phyloP scores from a whole-genome alignment of 257 asterid species.

The Scutellaria baicalensis region DNA sequence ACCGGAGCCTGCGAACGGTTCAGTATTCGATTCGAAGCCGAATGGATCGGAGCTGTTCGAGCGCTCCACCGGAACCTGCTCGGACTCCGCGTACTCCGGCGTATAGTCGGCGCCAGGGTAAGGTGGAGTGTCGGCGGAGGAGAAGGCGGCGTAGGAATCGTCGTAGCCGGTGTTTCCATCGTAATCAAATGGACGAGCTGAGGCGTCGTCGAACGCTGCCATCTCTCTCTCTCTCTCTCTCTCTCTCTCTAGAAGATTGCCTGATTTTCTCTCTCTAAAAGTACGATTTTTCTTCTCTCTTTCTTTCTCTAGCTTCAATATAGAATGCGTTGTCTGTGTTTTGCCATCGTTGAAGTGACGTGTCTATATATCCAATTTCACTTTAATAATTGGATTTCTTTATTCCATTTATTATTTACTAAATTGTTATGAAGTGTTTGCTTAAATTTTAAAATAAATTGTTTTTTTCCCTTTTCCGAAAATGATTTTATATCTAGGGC shows the following conservation, averaged over 20 bases:
- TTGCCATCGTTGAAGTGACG: neutral
- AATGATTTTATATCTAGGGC: too few species aligned
- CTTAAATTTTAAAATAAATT: too few species aligned
- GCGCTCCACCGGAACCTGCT: slow-evolving; percentile 54
- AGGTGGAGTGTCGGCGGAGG: slow-evolving; percentile 60
- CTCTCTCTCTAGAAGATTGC: slow-evolving; percentile 3
- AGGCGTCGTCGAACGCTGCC: slow-evolving; percentile 55
- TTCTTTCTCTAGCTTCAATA: neutral
- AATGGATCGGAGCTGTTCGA: slow-evolving; percentile 71
- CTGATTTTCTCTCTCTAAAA: slow-evolving; percentile 11
- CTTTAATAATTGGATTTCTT: too few species aligned
- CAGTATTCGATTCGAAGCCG: slow-evolving; percentile 49
- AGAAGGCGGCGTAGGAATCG: slow-evolving; percentile 39
- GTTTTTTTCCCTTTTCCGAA: too few species aligned
- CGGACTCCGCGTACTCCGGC: slow-evolving; percentile 42
- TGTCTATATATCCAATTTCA: neutral
- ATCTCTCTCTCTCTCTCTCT: slow-evolving; percentile 16
- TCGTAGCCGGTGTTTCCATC: slow-evolving; percentile 49
- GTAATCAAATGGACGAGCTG: slow-evolving; percentile 54
- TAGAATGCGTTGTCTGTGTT: neutral
- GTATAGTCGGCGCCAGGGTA: slow-evolving; percentile 31
- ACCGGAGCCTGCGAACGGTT: slow-evolving; percentile 35
- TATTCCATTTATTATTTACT: too few species aligned
- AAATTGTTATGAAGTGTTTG: too few species aligned
- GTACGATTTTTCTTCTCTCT: slow-evolving; percentile 2